Evolutionary conservation across 2,329 filamentous ascomycete species (phyloP), one percentile per base, ranked within the genome.

Genomic region (Pestalotiopsis sp.): DNA sequence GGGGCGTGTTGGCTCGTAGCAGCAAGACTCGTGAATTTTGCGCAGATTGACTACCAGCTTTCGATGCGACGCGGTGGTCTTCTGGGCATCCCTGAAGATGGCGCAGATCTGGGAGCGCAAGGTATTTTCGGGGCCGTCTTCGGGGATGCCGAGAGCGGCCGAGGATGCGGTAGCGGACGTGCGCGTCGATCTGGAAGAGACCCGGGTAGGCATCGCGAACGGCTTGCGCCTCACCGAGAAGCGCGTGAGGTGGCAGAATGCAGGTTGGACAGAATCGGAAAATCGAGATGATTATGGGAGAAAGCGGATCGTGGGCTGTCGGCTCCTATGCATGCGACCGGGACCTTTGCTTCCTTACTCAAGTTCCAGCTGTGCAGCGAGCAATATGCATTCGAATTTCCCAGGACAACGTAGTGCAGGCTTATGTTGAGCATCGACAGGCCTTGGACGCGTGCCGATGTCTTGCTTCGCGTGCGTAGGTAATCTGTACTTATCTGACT

Each of bases 11-110:
- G 84, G 88, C 73, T 91, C 89, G 74, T 91, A 91, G 77, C 88
- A 91, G 82, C 94, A 97, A 49, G 91, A 86, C 78, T 98, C 95
- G 76, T 98, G 95, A 58, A 97, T 88, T 81, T 97, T 98, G 71
- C 95, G 90, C 70, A 99, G 83, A 64, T 91, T 94, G 69, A 98
- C 92, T 3, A 92, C 92, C 0, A 97, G 87, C 78, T 98, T 98
- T 69, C 95, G 87, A 79, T 99, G 96, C 2, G 93, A 93, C 1
- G 95, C 94, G 0, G 93, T 97, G 1, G 93, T 97, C 74, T 92
- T 91, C 80, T 99, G 96, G 41, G 95, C 94, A 79, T 95, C 92
- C 72, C 87, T 87, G 76, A 95, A 95, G 63, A 94, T 86, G 67
- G 86, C 81, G 77, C 91, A 92, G 65, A 97, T 86, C 76, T 93